phyloP scores from a whole-genome alignment of 2,329 filamentous ascomycete species.

The Cercospora janseana region DNA sequence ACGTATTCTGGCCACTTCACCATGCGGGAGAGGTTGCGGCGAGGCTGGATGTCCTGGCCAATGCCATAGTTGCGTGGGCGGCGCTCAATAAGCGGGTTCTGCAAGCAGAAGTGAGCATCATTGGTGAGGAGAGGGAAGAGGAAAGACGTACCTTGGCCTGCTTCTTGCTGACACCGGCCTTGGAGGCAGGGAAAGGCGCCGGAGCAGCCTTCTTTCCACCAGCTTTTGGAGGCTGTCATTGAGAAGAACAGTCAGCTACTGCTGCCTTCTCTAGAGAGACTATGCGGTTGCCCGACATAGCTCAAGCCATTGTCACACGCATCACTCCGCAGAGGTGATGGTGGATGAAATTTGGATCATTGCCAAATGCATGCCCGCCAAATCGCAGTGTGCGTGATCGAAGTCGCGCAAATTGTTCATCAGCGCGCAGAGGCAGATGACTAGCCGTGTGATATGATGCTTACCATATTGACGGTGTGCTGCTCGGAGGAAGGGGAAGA shows the following conservation, averaged over 20 bases:
- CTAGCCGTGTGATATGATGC: constrained; percentile 20
- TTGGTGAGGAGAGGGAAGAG: background rate
- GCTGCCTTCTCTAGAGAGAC: constrained; percentile 90
- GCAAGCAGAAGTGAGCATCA: constrained; percentile 21
- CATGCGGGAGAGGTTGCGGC: constrained; percentile 94
- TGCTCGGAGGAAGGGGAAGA: constrained; percentile 14
- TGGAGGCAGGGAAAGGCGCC: constrained; percentile 92
- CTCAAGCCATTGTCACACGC: constrained; percentile 52
- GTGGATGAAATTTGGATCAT: constrained; percentile 24
- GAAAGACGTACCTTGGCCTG: constrained; percentile 76
- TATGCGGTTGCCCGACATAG: constrained; percentile 45
- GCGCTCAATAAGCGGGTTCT: constrained; percentile 99
- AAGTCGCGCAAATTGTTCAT: constrained; percentile 19
- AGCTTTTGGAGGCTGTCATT: constrained; percentile 98
- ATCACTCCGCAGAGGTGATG: constrained; percentile 29
- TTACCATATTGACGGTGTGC: constrained; percentile 30
- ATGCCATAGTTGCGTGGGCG: constrained; percentile 96
- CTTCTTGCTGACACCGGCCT: constrained; percentile 87
- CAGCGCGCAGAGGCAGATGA: constrained; percentile 29
- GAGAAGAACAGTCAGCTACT: constrained; percentile 98
- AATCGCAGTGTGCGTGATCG: constrained; percentile 17
- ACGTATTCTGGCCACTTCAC: constrained; percentile 99
- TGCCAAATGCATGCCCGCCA: constrained; percentile 27
- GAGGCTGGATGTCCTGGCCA: constrained; percentile 97
- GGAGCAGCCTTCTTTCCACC: constrained; percentile 93